Conservation (phyloP, 2,329 filamentous ascomycete species). For the Alternaria ventricosa region DNA sequence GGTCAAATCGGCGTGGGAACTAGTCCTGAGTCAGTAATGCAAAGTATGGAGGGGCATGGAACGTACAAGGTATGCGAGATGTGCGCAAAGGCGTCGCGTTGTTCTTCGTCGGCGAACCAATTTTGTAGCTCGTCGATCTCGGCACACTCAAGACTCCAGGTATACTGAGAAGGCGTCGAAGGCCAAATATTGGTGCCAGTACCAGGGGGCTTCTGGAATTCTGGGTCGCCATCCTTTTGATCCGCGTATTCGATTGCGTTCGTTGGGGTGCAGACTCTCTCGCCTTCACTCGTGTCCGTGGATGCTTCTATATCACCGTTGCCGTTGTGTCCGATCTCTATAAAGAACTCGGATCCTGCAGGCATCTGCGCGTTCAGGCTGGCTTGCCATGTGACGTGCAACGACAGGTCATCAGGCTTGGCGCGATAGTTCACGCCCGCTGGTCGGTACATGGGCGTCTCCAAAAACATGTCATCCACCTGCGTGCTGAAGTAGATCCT, state of each 20-base stretch:
- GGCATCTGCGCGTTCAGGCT: slow-evolving; percentile 42
- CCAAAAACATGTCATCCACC: slow-evolving; percentile 68
- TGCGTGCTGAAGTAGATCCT: slow-evolving; percentile 63
- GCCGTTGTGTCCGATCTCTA: slow-evolving; percentile 49
- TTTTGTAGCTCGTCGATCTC: slow-evolving; percentile 57
- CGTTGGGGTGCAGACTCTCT: slow-evolving; percentile 36
- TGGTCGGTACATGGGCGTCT: slow-evolving; percentile 53
- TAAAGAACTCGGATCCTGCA: slow-evolving; percentile 43
- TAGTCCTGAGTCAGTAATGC: slow-evolving; percentile 14
- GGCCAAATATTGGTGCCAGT: slow-evolving; percentile 50
- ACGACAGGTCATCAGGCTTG: slow-evolving; percentile 38
- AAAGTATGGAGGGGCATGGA: not conserved
- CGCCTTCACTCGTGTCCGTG: slow-evolving; percentile 33
- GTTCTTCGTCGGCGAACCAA: slow-evolving; percentile 61
- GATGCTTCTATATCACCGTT: slow-evolving; percentile 47
- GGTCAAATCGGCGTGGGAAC: slow-evolving; percentile 63
- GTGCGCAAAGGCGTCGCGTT: slow-evolving; percentile 62
- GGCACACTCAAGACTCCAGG: slow-evolving; percentile 59
- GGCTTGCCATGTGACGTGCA: slow-evolving; percentile 40
- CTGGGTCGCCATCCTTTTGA: slow-evolving; percentile 48
- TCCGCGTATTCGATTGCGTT: slow-evolving; percentile 49
- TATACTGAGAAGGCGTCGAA: slow-evolving; percentile 52
- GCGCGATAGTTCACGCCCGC: slow-evolving; percentile 59
- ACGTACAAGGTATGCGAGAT: slow-evolving; percentile 66
- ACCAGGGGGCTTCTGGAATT: slow-evolving; percentile 55